A percentile compares a stretch with the other conserved stretches of the same genome.
These are phyloP conservation scores for Calvatia gigantea DNA, from an alignment of 768 basidiomycete genomes.

Conservation along the genomic window DNA sequence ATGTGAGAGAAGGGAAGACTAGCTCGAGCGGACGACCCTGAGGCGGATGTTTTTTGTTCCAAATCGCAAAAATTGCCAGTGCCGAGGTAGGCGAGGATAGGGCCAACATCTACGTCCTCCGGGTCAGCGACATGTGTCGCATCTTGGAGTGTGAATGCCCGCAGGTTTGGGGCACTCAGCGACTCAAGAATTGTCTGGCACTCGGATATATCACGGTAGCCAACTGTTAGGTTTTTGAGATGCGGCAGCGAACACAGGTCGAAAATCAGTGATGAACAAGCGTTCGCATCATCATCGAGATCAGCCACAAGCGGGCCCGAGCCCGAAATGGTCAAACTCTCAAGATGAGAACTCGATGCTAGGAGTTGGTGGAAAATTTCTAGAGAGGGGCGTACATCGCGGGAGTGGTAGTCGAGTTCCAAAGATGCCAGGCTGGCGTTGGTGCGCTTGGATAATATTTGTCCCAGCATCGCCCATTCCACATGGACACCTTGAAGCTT, in stretches of 20 bases:
- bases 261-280: conserved; percentile 19
- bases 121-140: conserved; percentile 37
- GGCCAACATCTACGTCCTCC: conserved; percentile 36
- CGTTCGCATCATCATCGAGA: conserved; percentile 19
- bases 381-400: conserved; percentile 50
- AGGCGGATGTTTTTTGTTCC: conserved; percentile 14
- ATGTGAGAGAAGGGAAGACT: conserved; percentile 6
- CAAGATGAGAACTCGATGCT: conserved; percentile 33
- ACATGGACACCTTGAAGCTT: conserved; percentile 56
- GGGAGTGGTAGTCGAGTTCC: conserved; percentile 49
- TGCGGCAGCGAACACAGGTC: conserved; percentile 32
- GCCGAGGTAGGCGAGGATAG: conserved; percentile 34
- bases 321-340: conserved; percentile 41
- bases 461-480: conserved; percentile 44
- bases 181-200: conserved; percentile 36
- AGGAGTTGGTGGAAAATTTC: conserved; percentile 43
- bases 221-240: conserved; percentile 38
- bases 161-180: conserved; percentile 37
- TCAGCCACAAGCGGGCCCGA: conserved; percentile 39
- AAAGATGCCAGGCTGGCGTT: conserved; percentile 26
- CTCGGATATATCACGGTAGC: conserved; percentile 38
- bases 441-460: conserved; percentile 22
- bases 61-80: conserved; percentile 26
- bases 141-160: conserved; percentile 40
- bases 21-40: conserved; percentile 9